These are phyloP conservation scores for Talaromyces sp. DNA, from an alignment of 2,329 filamentous ascomycete species.

Conservation along the genomic window DNA sequence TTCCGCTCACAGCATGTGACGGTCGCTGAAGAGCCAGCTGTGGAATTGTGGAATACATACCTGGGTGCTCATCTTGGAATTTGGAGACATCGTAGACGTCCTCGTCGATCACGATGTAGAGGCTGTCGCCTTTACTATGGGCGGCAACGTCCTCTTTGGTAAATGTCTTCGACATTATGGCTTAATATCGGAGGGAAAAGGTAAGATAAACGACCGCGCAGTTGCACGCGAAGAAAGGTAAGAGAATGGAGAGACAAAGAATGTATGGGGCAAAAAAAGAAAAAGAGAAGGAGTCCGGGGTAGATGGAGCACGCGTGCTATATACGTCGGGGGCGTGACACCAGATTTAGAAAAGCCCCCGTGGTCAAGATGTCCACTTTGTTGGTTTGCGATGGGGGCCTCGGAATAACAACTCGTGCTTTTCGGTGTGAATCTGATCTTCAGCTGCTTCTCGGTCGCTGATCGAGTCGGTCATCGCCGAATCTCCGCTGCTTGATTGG, in stretches of 20 bases:
- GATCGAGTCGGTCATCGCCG: slow-evolving; percentile 23
- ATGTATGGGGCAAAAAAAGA: slow-evolving; percentile 12
- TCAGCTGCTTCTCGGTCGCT: slow-evolving; percentile 21
- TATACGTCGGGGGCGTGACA: slow-evolving; percentile 17
- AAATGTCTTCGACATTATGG: slow-evolving; percentile 83
- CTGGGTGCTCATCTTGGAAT: slow-evolving; percentile 80
- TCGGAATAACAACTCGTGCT: slow-evolving; percentile 24
- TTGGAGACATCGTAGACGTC: slow-evolving; percentile 95
- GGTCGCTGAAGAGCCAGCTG: not conserved
- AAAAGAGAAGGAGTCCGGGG: slow-evolving; percentile 22
- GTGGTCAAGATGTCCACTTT: not conserved
- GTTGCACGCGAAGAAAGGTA: slow-evolving; percentile 11
- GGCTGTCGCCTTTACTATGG: slow-evolving; percentile 83
- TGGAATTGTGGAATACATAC: slow-evolving; percentile 29
- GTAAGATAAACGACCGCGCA: not conserved
- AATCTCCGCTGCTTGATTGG: slow-evolving; percentile 19
- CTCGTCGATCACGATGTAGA: slow-evolving; percentile 90
- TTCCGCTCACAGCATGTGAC: not conserved
- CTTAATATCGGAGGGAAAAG: slow-evolving; percentile 5
- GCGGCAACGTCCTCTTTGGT: slow-evolving; percentile 81
- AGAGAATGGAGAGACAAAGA: slow-evolving; percentile 8
- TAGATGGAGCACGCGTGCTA: slow-evolving; percentile 24
- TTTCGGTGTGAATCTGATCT: slow-evolving; percentile 8
- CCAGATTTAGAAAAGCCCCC: slow-evolving; percentile 12
- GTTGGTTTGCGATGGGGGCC: slow-evolving; percentile 10